phyloP scores from a whole-genome alignment of 176 grass and related monocot genomes.

The Cenchrus purpureus region DNA sequence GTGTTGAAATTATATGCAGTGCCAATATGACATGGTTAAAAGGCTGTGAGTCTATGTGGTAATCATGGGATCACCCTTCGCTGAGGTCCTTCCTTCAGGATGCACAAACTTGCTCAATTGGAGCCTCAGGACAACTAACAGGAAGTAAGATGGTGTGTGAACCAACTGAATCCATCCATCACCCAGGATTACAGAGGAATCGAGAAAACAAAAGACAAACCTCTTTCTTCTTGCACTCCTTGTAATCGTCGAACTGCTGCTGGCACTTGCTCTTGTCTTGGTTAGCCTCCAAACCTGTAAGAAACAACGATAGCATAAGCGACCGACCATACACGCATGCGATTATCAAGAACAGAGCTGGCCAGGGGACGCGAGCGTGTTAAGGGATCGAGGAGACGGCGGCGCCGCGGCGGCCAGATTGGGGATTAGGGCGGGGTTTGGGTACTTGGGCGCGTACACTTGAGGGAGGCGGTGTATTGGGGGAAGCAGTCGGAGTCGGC shows the following conservation, averaged over 20 bases:
- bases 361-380: background rate
- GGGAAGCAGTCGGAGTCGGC: slow-evolving; percentile 79
- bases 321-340: background rate
- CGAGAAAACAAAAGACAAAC: slow-evolving; percentile 26
- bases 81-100: background rate
- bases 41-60: background rate
- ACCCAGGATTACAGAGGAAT: background rate
- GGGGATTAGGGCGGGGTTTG: background rate
- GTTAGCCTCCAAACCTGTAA: slow-evolving; percentile 72
- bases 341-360: background rate
- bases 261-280: slow-evolving; percentile 90
- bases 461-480: slow-evolving; percentile 90
- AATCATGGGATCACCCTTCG: background rate
- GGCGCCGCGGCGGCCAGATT: background rate
- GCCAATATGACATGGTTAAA: background rate
- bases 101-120: background rate
- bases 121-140: background rate
- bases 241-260: slow-evolving; percentile 86
- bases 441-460: slow-evolving; percentile 48
- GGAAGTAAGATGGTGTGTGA: background rate
- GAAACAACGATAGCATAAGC: background rate
- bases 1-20: background rate
- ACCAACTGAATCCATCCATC: background rate
- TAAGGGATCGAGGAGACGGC: background rate
- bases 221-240: slow-evolving; percentile 97